phyloP scores from a whole-genome alignment of 768 basidiomycete species.

The Podaxis rugospora region DNA sequence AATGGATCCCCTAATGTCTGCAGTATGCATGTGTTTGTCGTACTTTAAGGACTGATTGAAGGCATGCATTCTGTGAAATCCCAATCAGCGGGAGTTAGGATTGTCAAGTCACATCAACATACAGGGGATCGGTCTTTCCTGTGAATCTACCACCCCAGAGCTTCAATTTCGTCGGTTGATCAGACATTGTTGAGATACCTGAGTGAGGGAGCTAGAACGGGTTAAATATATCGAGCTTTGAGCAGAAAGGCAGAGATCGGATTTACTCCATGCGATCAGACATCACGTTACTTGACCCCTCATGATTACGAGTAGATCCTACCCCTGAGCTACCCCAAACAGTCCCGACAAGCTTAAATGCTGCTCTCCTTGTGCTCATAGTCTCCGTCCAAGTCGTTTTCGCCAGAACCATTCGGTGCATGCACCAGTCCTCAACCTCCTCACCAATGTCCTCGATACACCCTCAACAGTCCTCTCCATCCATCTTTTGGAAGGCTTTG shows the following conservation, averaged over 20 bases:
- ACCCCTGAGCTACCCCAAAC: not conserved
- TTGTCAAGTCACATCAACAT: conserved; percentile 21
- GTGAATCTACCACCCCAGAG: conserved; percentile 90
- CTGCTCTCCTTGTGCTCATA: not conserved
- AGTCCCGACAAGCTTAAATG: not conserved
- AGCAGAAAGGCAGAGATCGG: not conserved
- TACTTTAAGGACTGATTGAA: conserved; percentile 97
- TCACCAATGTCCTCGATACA: not conserved
- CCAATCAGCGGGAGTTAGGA: conserved; percentile 14
- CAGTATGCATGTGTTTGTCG: conserved; percentile 90
- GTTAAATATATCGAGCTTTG: conserved; percentile 3
- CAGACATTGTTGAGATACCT: conserved; percentile 24
- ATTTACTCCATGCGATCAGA: not conserved
- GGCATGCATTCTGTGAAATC: conserved; percentile 76
- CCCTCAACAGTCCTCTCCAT: not conserved
- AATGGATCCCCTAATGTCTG: conserved; percentile 90
- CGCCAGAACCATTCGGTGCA: not conserved
- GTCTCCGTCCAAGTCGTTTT: not conserved
- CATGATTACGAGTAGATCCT: not conserved
- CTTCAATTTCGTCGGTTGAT: conserved; percentile 55
- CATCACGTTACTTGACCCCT: conserved; percentile 5
- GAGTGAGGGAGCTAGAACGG: not conserved
- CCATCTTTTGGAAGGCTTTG: conserved; percentile 15
- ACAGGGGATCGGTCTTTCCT: conserved; percentile 86
- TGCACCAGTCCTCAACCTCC: not conserved